phyloP scores from a whole-genome alignment of 106 monocot species.

The Gastrodia elata region DNA sequence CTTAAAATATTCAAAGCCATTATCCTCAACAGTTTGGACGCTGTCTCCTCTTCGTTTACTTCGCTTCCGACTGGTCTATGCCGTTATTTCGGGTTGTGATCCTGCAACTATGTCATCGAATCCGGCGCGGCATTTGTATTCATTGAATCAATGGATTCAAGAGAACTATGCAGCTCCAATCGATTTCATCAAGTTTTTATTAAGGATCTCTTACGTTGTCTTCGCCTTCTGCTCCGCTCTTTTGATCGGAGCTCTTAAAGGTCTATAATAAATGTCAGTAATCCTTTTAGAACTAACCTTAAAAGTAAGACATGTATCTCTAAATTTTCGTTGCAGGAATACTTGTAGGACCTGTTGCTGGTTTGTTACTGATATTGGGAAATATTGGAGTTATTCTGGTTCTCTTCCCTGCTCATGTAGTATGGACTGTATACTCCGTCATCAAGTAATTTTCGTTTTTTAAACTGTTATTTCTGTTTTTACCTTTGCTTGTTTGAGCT shows the following conservation, averaged over 20 bases:
- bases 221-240: constrained; percentile 69
- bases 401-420: constrained; percentile 76
- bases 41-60: too few relatives aligned
- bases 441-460: constrained; percentile 34
- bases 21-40: too few relatives aligned
- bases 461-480: neutral
- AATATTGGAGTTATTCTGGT: constrained; percentile 64
- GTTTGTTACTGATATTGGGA: constrained; percentile 55
- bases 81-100: neutral
- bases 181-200: constrained; percentile 15
- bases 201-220: constrained; percentile 38
- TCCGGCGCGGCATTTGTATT: constrained; percentile 8
- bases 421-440: constrained; percentile 67
- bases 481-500: constrained; percentile 7
- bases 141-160: constrained; percentile 15
- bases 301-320: neutral
- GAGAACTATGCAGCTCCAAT: constrained; percentile 27
- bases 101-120: neutral
- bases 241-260: constrained; percentile 74
- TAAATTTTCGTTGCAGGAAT: constrained; percentile 32
- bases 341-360: constrained; percentile 77
- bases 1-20: too few relatives aligned
- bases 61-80: neutral
- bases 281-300: neutral
- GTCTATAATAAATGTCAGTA: constrained; percentile 15